These are phyloP conservation scores for Beauveria bassiana DNA, from an alignment of 2,329 filamentous ascomycete genomes.

Conservation along the genomic window DNA sequence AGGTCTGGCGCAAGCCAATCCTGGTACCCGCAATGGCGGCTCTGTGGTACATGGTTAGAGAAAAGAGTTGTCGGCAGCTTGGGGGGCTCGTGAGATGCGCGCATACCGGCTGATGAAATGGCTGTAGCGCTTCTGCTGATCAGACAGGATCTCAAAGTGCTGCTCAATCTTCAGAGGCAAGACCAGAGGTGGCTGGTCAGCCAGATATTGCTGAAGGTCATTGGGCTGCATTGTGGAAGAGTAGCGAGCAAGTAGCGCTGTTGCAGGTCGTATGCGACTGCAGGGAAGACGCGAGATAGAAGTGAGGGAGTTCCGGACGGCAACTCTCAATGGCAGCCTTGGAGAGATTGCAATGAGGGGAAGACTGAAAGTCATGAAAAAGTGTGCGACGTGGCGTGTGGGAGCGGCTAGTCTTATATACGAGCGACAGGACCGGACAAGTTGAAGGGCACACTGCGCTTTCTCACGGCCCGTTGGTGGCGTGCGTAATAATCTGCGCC, in stretches of 20 bases:
- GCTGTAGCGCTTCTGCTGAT: slow-evolving; percentile 80
- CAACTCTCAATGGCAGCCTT: slow-evolving; percentile 24
- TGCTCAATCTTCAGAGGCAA: slow-evolving; percentile 85
- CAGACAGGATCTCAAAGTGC: slow-evolving; percentile 73
- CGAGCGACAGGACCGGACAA: not conserved
- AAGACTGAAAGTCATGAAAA: slow-evolving; percentile 26
- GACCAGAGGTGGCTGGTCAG: slow-evolving; percentile 82
- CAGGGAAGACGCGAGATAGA: not conserved
- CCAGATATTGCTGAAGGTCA: slow-evolving; percentile 70
- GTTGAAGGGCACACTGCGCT: slow-evolving; percentile 1
- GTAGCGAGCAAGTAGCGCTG: slow-evolving; percentile 17
- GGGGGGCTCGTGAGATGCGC: not conserved
- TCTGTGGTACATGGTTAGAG: slow-evolving; percentile 38
- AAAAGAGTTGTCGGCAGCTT: slow-evolving; percentile 29
- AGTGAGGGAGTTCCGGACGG: not conserved
- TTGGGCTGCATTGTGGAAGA: slow-evolving; percentile 46
- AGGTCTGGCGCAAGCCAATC: slow-evolving; percentile 73
- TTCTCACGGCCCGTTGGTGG: slow-evolving; percentile 8
- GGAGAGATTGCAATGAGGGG: slow-evolving; percentile 26
- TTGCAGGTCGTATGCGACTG: not conserved
- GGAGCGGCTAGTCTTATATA: slow-evolving; percentile 14
- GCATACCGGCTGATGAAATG: slow-evolving; percentile 76
- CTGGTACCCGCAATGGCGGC: slow-evolving; percentile 70
- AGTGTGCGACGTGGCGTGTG: slow-evolving; percentile 14
- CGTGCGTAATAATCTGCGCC: not conserved